Conservation (phyloP, 129 eudicot genomes). For the Kitagawia praeruptora region DNA sequence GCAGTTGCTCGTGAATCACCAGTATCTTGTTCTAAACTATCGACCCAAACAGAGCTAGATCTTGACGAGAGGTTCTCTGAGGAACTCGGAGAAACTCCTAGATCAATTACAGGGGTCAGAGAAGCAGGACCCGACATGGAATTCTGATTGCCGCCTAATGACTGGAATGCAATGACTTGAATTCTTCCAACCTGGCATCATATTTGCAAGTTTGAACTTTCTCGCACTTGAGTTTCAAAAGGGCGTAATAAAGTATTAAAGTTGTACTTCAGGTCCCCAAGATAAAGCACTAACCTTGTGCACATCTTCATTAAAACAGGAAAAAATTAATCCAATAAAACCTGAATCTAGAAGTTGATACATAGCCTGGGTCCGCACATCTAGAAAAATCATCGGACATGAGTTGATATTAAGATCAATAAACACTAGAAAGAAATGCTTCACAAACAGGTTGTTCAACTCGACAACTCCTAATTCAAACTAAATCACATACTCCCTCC, state of each 20-base stretch:
- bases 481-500: background rate
- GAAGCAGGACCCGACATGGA: slow-evolving; percentile 41
- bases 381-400: slow-evolving; percentile 34
- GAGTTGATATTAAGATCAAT: background rate
- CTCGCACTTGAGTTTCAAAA: background rate
- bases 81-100: slow-evolving; percentile 63
- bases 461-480: background rate
- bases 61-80: slow-evolving; percentile 43
- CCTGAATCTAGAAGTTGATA: slow-evolving; percentile 98
- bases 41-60: slow-evolving; percentile 45
- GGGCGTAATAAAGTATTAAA: background rate
- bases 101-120: slow-evolving; percentile 55
- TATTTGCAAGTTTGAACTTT: slow-evolving; percentile 5
- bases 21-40: slow-evolving; percentile 62
- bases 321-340: slow-evolving; percentile 91
- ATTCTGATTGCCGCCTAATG: slow-evolving; percentile 80
- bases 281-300: slow-evolving; percentile 51
- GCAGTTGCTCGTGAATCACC: slow-evolving; percentile 69
- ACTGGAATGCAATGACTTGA: slow-evolving; percentile 97
- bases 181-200: slow-evolving; percentile 80
- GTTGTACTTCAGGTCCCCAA: background rate
- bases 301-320: slow-evolving; percentile 95
- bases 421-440: background rate
- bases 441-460: background rate
- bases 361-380: slow-evolving; percentile 99